These are phyloP conservation scores for Chalciporus pseudorubinellus DNA, from an alignment of 768 basidiomycete genomes.

Conservation along the genomic window DNA sequence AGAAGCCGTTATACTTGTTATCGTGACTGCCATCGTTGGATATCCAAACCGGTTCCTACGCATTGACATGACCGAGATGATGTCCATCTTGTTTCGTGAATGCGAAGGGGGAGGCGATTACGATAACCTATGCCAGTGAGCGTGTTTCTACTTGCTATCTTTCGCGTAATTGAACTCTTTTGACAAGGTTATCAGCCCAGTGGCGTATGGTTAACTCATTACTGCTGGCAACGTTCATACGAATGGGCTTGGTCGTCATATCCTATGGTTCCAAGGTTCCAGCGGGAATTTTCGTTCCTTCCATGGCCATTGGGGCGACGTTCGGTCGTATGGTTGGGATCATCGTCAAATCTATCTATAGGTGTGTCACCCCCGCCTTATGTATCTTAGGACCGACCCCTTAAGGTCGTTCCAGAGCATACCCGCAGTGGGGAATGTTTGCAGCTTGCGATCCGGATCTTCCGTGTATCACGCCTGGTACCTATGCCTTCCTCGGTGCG, in stretches of 20 bases:
- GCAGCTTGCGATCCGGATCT: conserved; percentile 86
- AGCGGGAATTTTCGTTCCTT: conserved; percentile 96
- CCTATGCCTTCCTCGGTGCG: conserved; percentile 96
- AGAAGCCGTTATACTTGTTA: conserved; percentile 86
- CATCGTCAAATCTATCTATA: conserved; percentile 88
- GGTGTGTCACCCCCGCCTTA: conserved; percentile 43
- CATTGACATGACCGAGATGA: conserved; percentile 96
- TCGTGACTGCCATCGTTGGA: conserved; percentile 85
- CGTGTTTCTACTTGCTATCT: conserved; percentile 9
- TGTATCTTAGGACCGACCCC: not conserved
- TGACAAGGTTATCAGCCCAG: conserved; percentile 73
- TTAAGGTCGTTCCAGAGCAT: conserved; percentile 49
- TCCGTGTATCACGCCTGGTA: conserved; percentile 97
- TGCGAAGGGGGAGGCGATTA: conserved; percentile 93
- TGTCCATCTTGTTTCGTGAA: conserved; percentile 93
- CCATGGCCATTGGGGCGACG: conserved; percentile 97
- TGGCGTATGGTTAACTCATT: conserved; percentile 96
- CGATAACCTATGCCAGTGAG: conserved; percentile 93
- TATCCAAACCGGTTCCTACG: conserved; percentile 94
- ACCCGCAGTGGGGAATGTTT: conserved; percentile 84
- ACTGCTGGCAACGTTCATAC: conserved; percentile 85
- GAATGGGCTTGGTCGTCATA: conserved; percentile 81
- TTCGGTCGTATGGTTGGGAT: conserved; percentile 98
- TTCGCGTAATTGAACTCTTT: conserved; percentile 7
- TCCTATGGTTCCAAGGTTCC: conserved; percentile 98